Base-by-base conservation (phyloP, 2,329 filamentous ascomycete species). In the Cercospora sojina region DNA sequence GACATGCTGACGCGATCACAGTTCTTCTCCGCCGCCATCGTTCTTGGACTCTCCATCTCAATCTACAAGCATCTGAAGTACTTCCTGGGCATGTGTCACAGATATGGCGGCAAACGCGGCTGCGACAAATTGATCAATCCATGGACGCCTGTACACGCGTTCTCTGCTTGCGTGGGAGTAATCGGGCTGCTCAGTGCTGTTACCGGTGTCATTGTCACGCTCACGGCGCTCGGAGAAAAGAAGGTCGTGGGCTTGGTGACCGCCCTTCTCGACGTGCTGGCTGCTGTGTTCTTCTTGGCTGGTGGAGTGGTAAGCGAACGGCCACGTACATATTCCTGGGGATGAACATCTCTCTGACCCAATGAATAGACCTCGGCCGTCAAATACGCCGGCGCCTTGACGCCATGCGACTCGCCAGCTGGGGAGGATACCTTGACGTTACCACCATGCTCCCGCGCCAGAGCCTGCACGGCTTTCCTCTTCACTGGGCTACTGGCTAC, bases 201-300 rank as follows among this genome's bases (percentile, higher is more conserved):
- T 5, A 23, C 67, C 16, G 66, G 67, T 5, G 16, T 67, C 29
- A 55, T 62, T 13, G 66, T 64, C 8, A 55, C 61, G 5, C 58
- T 62, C 35, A 10, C 68, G 13, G 29, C 18, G 25, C 59, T 59
- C 43, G 43, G 43, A 20, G 43, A 23, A 12, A 49, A 49, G 43
- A 23, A 51, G 64, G 8, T 61, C 64, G 13, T 64, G 56, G 41
- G 13, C 20, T 49, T 67, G 6, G n/a, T 59, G 18, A 56, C 23
- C 7, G 12, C 65, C 16, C 59, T 27, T 3, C 20, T 68, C 5
- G 68, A 70, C 51, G 56, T 49, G 2, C 29, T 69, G 5, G 65
- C 69, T 18, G 59, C 67, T 1, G 35, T 69, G 47, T 69, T 69
- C 62, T 69, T 62, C n/a, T 61, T 69, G n/a, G 65, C 61, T 5